Conservation (phyloP, 2,329 filamentous ascomycete genomes). For the Exophiala spinifera region DNA sequence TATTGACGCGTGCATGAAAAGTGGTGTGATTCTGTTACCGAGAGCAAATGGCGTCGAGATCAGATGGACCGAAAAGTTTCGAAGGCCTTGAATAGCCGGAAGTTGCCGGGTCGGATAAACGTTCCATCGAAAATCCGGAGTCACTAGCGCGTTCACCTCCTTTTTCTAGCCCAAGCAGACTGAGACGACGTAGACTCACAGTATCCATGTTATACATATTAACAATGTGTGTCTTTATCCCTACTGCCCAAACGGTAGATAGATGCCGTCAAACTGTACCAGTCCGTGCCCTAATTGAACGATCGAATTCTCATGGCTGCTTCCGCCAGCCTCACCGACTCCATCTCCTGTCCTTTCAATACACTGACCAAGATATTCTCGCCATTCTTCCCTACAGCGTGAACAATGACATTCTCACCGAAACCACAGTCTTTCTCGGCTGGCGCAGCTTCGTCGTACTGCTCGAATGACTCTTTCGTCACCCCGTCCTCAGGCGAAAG, state of each 20-base stretch:
- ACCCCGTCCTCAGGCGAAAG: slow-evolving; percentile 25
- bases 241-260: too few relatives aligned
- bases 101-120: neutral
- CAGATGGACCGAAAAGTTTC: neutral
- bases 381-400: slow-evolving; percentile 30
- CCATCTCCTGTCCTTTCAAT: slow-evolving; percentile 30
- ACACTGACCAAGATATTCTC: slow-evolving; percentile 33
- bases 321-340: slow-evolving; percentile 29
- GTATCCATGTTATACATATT: too few relatives aligned
- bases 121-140: neutral
- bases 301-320: slow-evolving; percentile 21
- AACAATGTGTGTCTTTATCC: too few relatives aligned
- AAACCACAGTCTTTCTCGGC: slow-evolving; percentile 32
- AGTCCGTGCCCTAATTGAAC: slow-evolving; percentile 4
- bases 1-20: neutral
- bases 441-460: slow-evolving; percentile 31
- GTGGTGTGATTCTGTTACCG: neutral
- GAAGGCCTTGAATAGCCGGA: neutral
- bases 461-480: slow-evolving; percentile 30
- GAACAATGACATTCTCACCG: slow-evolving; percentile 35
- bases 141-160: too few relatives aligned
- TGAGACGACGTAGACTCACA: too few relatives aligned
- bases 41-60: neutral
- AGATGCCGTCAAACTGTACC: too few relatives aligned
- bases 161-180: too few relatives aligned